Conservation (phyloP, 768 basidiomycete species). For the Vararia minispora region DNA sequence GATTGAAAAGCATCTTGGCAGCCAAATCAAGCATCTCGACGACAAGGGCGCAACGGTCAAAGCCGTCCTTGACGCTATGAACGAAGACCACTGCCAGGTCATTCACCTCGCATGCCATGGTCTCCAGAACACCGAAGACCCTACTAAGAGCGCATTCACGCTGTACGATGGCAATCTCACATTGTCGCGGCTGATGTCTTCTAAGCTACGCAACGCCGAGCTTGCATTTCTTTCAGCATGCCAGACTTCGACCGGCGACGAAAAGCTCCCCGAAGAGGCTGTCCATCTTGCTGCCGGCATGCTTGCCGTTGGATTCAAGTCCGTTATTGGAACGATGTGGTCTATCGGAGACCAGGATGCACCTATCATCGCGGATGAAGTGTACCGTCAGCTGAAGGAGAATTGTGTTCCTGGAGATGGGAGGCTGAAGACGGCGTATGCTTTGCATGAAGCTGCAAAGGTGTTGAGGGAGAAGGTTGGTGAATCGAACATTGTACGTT, state of each 20-base stretch:
- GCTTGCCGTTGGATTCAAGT: constrained; percentile 6
- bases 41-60: constrained; percentile 1
- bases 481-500: too few species aligned
- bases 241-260: constrained; percentile 5
- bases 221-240: constrained; percentile 1
- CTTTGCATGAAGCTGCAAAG: too few species aligned
- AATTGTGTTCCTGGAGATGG: too few species aligned
- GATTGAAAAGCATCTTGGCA: too few species aligned
- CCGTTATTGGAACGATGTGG: constrained; percentile 9
- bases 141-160: constrained; percentile 8
- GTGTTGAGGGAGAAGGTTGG: too few species aligned
- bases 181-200: constrained; percentile 5
- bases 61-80: constrained; percentile 3
- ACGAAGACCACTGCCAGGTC: constrained; percentile 2
- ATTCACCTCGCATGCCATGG: constrained; percentile 13
- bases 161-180: constrained; percentile 5
- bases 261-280: constrained; percentile 4
- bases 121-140: constrained; percentile 4
- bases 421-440: too few species aligned
- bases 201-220: constrained; percentile 6
- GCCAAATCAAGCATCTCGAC: background rate
- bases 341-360: constrained; percentile 4
- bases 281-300: constrained; percentile 6
- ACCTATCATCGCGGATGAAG: background rate
- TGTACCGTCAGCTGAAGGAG: too few species aligned